Base-by-base conservation (phyloP, 2,329 filamentous ascomycete species). In the Proliferodiscus dingleyae region DNA sequence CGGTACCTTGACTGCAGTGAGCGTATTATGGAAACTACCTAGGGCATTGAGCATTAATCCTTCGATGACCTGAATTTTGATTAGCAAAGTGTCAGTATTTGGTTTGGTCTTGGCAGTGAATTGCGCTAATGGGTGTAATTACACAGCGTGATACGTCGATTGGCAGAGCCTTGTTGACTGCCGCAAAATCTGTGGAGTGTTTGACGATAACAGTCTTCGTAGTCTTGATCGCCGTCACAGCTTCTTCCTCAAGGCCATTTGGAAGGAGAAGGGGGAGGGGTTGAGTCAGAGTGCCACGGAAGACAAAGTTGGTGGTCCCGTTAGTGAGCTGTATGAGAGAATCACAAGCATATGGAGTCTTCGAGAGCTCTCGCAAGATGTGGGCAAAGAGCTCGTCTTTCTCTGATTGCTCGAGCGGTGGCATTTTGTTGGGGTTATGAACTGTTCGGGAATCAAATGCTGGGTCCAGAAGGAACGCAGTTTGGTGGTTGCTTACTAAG, bases 261-360 rank as follows among this genome's bases (percentile, higher is more conserved):
- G 37, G 23, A 8, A 40, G 23, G 34, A 18, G 34, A 19, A 37
- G 15, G 2, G 64, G 46, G 2, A 73, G 63, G 13, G 71, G 64
- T 3, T 60, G 58, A 23, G 56, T 48, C 2, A 80, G 68, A 10
- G 50, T 60, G 21, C 69, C 77, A 43, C 68, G 71, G 58, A 74
- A 81, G 46, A 78, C 72, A 52, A 77, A 80, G 55, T 81, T 81
- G 41, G 70, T 71, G 0, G 68, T 74, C 24, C 78, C 77, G 4
- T 76, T 76, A 4, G 67, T 70, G 3, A 81, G 66, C 4, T 63
- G 62, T 3, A 55, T 61, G 11, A 79, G 64, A 0, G 67, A 66
- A 1, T 66, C 64, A 47, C 71, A 71, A 3, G 66, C 69, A 54
- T 71, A 80, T 0, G 16, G 34, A 30, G 53, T 53, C 2, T 36